Evolutionary conservation across 176 grass and related monocot species (phyloP), one percentile per base, ranked within the genome.

Genomic region (maize (Zea mays)): DNA sequence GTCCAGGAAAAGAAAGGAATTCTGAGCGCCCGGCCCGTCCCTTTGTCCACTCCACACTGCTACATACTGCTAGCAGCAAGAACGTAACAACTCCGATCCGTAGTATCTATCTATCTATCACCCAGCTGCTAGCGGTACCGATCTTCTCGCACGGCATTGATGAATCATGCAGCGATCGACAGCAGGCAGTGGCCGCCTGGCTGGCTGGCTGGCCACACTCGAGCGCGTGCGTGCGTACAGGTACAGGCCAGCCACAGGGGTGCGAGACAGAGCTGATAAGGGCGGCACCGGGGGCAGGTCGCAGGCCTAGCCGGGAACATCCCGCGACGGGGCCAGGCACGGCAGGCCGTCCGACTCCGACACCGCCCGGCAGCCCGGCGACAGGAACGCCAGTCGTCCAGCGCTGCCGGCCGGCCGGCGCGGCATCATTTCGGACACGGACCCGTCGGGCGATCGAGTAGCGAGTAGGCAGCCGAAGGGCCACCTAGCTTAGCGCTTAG

Each of bases 201-300:
- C 39, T 17, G 65, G 65, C 17, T n/a, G n/a, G n/a, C 55, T 40
- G 65, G 65, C 41, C 43, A 6, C 57, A 0, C 15, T 13, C 44
- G 7, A 59, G 59, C 60, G 49, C 35, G 15, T 47, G 54, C 34
- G 65, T 7, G 73, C 65, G 16, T 27, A 43, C 79, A 41, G 43
- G 64, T n/a, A n/a, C n/a, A n/a, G n/a, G n/a, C 10, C 81, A 41
- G 55, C 54, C 19, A 7, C 6, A 8, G 62, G 61, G 11, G 61
- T 39, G 35, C 52, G 47, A 60, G 83, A 52, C 85, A 82, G 38
- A 58, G 79, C 27, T 65, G 65, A 72, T 77, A 82, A 78, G 84
- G 52, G n/a, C n/a, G n/a, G n/a, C n/a, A n/a, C n/a, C n/a, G n/a
- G 37, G 51, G 50, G 8, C 12, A 19, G 15, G 21, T 15, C 5